Base-by-base conservation (phyloP, 768 basidiomycete species). In the Boletus tomentosulus region DNA sequence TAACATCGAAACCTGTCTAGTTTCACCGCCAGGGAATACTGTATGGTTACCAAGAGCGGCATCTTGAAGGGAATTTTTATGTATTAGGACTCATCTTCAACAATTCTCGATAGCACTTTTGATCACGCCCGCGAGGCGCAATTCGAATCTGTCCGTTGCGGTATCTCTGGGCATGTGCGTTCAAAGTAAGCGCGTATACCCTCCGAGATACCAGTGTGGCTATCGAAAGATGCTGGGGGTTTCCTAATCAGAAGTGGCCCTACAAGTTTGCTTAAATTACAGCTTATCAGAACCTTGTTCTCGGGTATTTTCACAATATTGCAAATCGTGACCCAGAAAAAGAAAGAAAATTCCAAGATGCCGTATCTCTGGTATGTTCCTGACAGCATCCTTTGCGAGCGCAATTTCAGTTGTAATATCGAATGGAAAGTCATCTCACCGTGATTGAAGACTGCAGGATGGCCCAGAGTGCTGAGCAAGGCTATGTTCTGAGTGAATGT, bases 351-450 rank as follows among this genome's bases (percentile, higher is more conserved):
- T 4, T 27, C 19, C 42, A 16, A 50, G 48, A 52, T 41, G 46
- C 41, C n/a, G 46, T 42, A 10, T 46, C 44, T 50, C 35, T 46
- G 35, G 41, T 11, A 41, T 25, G 16, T 12, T 10, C 16, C 30
- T 46, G 28, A 41, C 19, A 46, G 12, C 44, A 49, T 39, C 31
- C 38, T 34, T 46, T 56, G 30, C 24, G 15, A 15, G 62, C 59
- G 62, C 59, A 59, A 67, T 61, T 57, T 57, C 49, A 59, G 62
- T 53, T 61, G 55, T 65, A 56, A 66, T 28, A 49, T 53, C 28
- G 30, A 34, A 42, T 34, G 25, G 42, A 60, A 48, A 47, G 44
- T 39, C 54, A 31, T 46, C 56, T 54, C 44, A 50, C 51, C 51
- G 6, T 7, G 31, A 48, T 46, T 37, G 37, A 46, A 47, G 33